Evolutionary conservation across 331 rosid species (phyloP), one percentile per base, ranked within the genome.

Genomic region (Erythrophleum ivorense): DNA sequence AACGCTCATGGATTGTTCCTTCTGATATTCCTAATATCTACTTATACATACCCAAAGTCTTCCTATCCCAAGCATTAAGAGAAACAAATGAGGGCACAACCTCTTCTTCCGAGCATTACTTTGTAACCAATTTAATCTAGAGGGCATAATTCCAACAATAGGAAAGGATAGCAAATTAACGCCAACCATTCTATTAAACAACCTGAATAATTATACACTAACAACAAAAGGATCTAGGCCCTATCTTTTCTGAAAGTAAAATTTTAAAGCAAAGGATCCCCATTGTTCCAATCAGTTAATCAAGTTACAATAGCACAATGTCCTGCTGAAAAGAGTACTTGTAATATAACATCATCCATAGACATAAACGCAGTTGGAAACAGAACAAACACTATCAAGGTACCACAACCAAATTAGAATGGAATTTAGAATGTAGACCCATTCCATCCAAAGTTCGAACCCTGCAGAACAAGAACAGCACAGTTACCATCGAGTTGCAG

Each of bases 361-460:
- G 41, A 36, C 34, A 57, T n/a, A 58, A 33, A 53, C 36, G 18
- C 52, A 34, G 48, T 77, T 50, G 58, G 66, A 15, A 64, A 76
- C 49, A 62, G 24, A 48, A 63, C 7, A 52, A 4, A 64, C 21
- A 73, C 70, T 7, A 18, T 69, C 49, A 24, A 8, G 63, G 59
- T 34, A 67, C 59, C 75, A 46, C 6, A 1, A 21, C 64, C 62
- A 59, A 59, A n/a, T 48, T 34, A 34, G 19, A 63, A 48, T 41
- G 24, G 50, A 65, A 46, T 68, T 82, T 80, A 93, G 78, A 93
- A 91, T 68, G 97, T 90, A 29, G 94, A 78, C 24, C 97, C 97
- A 38, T 93, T 93, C 97, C 97, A 91, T 79, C 97, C 97, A 43
- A 93, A 86, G 88, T 90, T 73, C 14, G 94, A 91, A 60, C 97